Percentiles rank a stretch among this genome's conserved stretches.
Conservation (phyloP, 306 rosid species). For the Cercis canadensis region DNA sequence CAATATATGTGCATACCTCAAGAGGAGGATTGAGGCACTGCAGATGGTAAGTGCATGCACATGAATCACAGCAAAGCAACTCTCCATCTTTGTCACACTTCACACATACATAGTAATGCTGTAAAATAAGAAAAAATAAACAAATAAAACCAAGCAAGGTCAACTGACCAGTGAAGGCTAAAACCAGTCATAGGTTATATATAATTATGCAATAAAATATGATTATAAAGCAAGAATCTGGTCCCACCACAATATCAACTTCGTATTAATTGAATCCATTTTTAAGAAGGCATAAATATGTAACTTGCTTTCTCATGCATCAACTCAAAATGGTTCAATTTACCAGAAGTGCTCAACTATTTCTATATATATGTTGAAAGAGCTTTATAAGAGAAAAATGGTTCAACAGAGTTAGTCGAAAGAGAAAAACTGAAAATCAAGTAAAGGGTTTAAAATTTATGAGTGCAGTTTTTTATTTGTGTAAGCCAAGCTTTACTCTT, state of each 20-base stretch:
- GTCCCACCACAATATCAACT: conserved; percentile 47
- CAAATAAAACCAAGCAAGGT: not conserved
- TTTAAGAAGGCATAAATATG: too few relatives aligned
- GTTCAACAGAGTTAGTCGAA: too few relatives aligned
- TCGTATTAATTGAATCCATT: conserved; percentile 63
- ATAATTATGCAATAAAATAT: not conserved
- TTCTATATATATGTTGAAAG: not conserved
- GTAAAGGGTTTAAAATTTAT: too few relatives aligned
- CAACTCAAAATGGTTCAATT: not conserved
- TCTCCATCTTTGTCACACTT: not conserved
- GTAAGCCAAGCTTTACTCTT: not conserved
- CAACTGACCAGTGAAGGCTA: not conserved
- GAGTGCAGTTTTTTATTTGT: not conserved
- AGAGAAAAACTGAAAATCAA: not conserved
- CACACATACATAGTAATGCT: conserved; percentile 13
- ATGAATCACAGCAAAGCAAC: not conserved
- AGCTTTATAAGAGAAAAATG: too few relatives aligned
- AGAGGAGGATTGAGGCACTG: conserved; percentile 7
- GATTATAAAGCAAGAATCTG: too few relatives aligned
- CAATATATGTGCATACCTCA: not conserved
- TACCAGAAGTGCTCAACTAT: not conserved
- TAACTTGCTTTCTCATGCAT: not conserved
- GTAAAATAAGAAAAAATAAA: not conserved
- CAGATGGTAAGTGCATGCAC: not conserved
- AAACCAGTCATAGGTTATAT: not conserved